Percentiles rank a stretch among this genome's conserved stretches.
These are phyloP conservation scores for Tilletia walkeri DNA, from an alignment of 1,284 basidiomycete genomes.

Conservation along the genomic window DNA sequence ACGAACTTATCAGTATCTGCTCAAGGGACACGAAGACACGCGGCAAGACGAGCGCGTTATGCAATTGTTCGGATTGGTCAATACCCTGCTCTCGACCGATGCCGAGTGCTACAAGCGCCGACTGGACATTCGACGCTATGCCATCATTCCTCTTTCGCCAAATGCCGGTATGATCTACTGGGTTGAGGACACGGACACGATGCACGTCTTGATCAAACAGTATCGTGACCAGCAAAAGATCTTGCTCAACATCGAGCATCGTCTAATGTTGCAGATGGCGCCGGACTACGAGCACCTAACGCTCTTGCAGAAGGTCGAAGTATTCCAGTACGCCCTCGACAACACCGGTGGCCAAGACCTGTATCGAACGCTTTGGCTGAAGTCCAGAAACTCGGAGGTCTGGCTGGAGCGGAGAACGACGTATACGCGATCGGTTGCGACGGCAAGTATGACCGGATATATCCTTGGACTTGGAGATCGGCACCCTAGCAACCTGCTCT, in stretches of 20 bases:
- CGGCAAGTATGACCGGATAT: slow-evolving; percentile 61
- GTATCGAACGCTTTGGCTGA: slow-evolving; percentile 95
- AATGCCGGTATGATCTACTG: slow-evolving; percentile 93
- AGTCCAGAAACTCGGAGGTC: slow-evolving; percentile 89
- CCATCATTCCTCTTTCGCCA: slow-evolving; percentile 91
- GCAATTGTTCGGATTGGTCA: slow-evolving; percentile 97
- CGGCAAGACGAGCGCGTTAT: slow-evolving; percentile 99
- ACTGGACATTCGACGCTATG: slow-evolving; percentile 87
- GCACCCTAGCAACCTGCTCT: slow-evolving; percentile 91
- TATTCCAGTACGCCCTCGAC: slow-evolving; percentile 97
- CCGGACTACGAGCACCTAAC: slow-evolving; percentile 96
- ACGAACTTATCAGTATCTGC: slow-evolving; percentile 83
- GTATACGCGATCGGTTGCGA: slow-evolving; percentile 87
- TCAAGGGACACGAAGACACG: slow-evolving; percentile 98
- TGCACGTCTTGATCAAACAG: slow-evolving; percentile 93
- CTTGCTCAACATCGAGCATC: slow-evolving; percentile 94
- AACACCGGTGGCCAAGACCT: slow-evolving; percentile 98
- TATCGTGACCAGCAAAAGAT: slow-evolving; percentile 67
- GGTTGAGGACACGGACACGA: slow-evolving; percentile 94
- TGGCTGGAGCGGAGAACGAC: slow-evolving; percentile 97
- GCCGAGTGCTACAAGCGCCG: slow-evolving; percentile 94
- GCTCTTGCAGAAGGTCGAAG: slow-evolving; percentile 95
- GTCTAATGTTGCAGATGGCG: slow-evolving; percentile 98
- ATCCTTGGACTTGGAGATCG: slow-evolving; percentile 97
- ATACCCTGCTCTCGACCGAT: slow-evolving; percentile 88